These are phyloP conservation scores for Arabidopsis hybrid DNA, from an alignment of 441 rosid genomes.

Conservation along the genomic window DNA sequence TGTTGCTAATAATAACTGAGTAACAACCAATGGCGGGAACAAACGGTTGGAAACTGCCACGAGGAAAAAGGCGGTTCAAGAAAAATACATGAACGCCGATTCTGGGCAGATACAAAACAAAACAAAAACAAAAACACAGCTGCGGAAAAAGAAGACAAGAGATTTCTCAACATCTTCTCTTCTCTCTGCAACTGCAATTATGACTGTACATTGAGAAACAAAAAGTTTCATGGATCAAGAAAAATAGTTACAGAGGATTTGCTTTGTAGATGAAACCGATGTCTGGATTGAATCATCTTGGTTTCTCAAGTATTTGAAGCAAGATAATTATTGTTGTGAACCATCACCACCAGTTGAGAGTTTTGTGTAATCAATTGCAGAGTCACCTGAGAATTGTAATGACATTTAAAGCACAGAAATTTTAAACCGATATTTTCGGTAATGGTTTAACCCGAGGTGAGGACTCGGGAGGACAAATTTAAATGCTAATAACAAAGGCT, in stretches of 20 bases:
- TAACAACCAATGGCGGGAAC: conserved; percentile 25
- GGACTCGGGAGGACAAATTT: neutral
- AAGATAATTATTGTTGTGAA: conserved; percentile 30
- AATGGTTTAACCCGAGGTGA: neutral
- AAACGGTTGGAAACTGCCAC: conserved; percentile 41
- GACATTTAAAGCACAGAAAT: neutral
- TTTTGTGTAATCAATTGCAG: conserved; percentile 59
- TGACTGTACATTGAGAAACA: conserved; percentile 8
- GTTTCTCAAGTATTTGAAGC: conserved; percentile 8
- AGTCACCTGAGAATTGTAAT: conserved; percentile 61
- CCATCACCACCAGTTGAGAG: conserved; percentile 44
- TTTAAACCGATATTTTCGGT: neutral
- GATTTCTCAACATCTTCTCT: conserved; percentile 28
- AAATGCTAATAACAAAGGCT: conserved; percentile 24
- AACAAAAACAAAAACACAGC: neutral
- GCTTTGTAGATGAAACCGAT: conserved; percentile 25
- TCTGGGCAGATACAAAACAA: conserved; percentile 28
- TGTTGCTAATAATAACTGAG: neutral
- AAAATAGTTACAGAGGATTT: neutral
- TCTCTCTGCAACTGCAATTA: conserved; percentile 29
- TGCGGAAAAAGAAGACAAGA: conserved; percentile 8
- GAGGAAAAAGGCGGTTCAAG: conserved; percentile 28
- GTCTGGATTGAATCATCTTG: conserved; percentile 41
- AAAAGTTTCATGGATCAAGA: conserved; percentile 9
- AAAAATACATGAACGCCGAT: conserved; percentile 27